Evolutionary conservation across 2,329 filamentous ascomycete species (phyloP).

Genomic region (Rhexocercosporidium sp.): DNA sequence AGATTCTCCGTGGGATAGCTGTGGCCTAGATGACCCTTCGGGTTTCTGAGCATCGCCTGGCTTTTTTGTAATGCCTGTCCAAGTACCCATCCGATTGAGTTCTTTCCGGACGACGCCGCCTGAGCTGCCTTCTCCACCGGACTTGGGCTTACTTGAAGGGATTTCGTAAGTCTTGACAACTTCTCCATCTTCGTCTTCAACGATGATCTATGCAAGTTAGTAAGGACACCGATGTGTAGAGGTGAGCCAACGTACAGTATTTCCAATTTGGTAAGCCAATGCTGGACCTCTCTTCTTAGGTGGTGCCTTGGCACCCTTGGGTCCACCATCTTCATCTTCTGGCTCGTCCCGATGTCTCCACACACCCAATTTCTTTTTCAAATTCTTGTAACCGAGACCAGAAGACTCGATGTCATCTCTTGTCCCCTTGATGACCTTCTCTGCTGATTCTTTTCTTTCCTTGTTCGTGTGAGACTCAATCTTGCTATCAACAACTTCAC

Average conservation of each 20-base stretch:
- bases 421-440: slow-evolving; percentile 47
- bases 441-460: slow-evolving; percentile 49
- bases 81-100: slow-evolving; percentile 36
- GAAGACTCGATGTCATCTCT: slow-evolving; percentile 44
- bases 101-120: slow-evolving; percentile 33
- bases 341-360: slow-evolving; percentile 46
- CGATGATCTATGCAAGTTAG: slow-evolving; percentile 66
- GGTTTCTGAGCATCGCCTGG: slow-evolving; percentile 16
- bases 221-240: neutral
- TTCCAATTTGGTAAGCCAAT: slow-evolving; percentile 85
- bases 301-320: slow-evolving; percentile 43
- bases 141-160: slow-evolving; percentile 48
- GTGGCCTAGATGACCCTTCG: slow-evolving; percentile 10
- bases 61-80: slow-evolving; percentile 35
- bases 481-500: slow-evolving; percentile 79
- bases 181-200: slow-evolving; percentile 85
- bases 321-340: slow-evolving; percentile 46
- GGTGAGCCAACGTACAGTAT: slow-evolving; percentile 59
- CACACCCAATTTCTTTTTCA: slow-evolving; percentile 40
- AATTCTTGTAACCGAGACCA: slow-evolving; percentile 34
- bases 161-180: slow-evolving; percentile 86
- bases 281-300: slow-evolving; percentile 71
- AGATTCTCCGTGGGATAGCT: slow-evolving; percentile 28
- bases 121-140: slow-evolving; percentile 24
- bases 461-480: slow-evolving; percentile 47